These are phyloP conservation scores for Thraustochytrium sp. DNA, from an alignment of 352 stramenopile genomes.

Conservation along the genomic window DNA sequence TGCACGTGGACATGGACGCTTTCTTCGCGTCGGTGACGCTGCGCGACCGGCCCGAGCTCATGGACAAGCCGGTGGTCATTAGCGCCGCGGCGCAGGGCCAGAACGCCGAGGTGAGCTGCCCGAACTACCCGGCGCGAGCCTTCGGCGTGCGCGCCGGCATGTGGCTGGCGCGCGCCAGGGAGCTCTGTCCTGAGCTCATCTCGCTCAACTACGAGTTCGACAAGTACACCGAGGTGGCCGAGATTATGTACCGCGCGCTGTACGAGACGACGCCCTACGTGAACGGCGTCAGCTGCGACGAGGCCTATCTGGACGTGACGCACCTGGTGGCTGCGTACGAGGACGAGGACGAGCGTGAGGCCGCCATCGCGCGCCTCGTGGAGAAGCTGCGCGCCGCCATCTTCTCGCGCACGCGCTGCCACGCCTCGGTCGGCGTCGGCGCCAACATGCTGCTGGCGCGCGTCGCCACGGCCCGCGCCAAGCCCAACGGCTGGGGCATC, in stretches of 20 bases:
- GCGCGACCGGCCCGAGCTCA: slow-evolving; percentile 64
- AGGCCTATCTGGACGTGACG: slow-evolving; percentile 80
- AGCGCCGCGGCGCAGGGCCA: slow-evolving; percentile 63
- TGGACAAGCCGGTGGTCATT: slow-evolving; percentile 74
- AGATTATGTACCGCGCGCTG: slow-evolving; percentile 69
- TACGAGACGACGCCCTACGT: slow-evolving; percentile 74
- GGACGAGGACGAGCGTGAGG: slow-evolving; percentile 55
- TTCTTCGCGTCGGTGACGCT: slow-evolving; percentile 90
- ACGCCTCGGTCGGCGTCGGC: slow-evolving; percentile 82
- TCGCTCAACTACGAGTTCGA: slow-evolving; percentile 89
- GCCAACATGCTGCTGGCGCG: slow-evolving; percentile 88
- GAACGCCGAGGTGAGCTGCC: slow-evolving; percentile 79
- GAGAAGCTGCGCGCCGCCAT: slow-evolving; percentile 58
- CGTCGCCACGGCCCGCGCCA: slow-evolving; percentile 82
- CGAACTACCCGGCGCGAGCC: slow-evolving; percentile 85
- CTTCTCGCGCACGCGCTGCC: slow-evolving; percentile 72
- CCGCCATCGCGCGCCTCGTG: slow-evolving; percentile 28
- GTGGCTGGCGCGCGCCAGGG: slow-evolving; percentile 83
- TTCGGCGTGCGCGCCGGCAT: slow-evolving; percentile 84
- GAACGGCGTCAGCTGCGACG: slow-evolving; percentile 90
- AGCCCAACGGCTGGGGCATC: slow-evolving; percentile 78
- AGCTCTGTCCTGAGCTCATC: slow-evolving; percentile 80
- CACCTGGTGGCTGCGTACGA: slow-evolving; percentile 57
- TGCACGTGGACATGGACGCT: slow-evolving; percentile 95
- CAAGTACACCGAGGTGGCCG: slow-evolving; percentile 74